These are phyloP conservation scores for Porcisia deanei DNA, from an alignment of 208 protist species.

Conservation along the genomic window DNA sequence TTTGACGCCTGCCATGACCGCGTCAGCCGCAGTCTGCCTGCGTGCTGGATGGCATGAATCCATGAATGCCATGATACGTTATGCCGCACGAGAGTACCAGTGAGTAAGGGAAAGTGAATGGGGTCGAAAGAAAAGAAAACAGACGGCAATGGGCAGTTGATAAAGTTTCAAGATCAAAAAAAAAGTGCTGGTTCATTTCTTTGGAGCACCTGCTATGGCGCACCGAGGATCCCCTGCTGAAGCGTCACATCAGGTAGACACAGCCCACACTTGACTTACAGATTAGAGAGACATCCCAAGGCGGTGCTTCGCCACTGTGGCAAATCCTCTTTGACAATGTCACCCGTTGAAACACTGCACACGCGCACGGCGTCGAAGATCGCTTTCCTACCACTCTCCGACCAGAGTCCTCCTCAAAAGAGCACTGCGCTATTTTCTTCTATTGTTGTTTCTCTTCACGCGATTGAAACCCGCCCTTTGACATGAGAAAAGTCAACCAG, in stretches of 20 bases:
- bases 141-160: background rate
- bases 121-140: too few species aligned
- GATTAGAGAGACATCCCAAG: background rate
- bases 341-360: background rate
- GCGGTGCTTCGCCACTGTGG: background rate
- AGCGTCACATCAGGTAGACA: too few species aligned
- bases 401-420: background rate
- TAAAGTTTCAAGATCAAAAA: background rate
- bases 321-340: background rate
- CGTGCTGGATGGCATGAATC: too few species aligned
- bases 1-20: slow-evolving; percentile 7
- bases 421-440: background rate
- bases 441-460: background rate
- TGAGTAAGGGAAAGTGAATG: background rate
- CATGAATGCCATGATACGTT: background rate
- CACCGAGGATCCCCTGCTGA: background rate
- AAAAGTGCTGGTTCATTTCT: background rate
- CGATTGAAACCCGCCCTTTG: slow-evolving; percentile 1
- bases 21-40: background rate
- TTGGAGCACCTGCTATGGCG: background rate
- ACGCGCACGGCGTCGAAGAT: background rate
- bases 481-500: slow-evolving; percentile 1
- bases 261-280: background rate
- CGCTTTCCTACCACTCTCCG: background rate
- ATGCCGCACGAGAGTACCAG: background rate